A percentile compares a stretch with the other conserved stretches of the same genome.
phyloP scores from a whole-genome alignment of 345 rosid species.

The Gossypium anomalum region DNA sequence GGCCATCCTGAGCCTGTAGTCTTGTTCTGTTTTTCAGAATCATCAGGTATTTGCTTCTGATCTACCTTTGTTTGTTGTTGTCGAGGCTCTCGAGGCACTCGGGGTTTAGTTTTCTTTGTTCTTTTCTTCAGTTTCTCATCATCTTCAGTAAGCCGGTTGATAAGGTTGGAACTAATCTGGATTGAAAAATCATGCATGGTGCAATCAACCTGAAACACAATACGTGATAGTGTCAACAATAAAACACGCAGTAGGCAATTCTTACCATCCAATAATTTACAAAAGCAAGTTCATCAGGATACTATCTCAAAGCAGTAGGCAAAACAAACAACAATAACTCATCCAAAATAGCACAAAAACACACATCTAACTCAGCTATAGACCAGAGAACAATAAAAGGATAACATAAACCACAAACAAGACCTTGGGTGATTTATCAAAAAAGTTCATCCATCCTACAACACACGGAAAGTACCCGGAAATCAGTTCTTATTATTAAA shows the following conservation, averaged over 20 bases:
- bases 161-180: constrained; percentile 63
- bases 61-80: constrained; percentile 36
- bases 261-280: background rate
- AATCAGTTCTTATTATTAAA: background rate
- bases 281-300: background rate
- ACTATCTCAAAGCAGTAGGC: background rate
- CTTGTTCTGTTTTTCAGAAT: constrained; percentile 38
- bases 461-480: background rate
- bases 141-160: constrained; percentile 52
- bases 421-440: background rate
- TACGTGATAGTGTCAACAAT: constrained; percentile 9
- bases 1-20: constrained; percentile 46
- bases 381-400: background rate
- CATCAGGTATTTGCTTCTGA: constrained; percentile 40
- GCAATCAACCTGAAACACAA: constrained; percentile 13
- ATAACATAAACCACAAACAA: background rate
- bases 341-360: background rate
- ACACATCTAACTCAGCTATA: background rate
- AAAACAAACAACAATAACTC: background rate
- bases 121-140: constrained; percentile 57
- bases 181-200: constrained; percentile 75
- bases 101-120: constrained; percentile 56
- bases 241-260: background rate
- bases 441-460: background rate
- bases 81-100: constrained; percentile 34